Evolutionary conservation across 176 grass and related monocot species (phyloP).

Genomic region (Sorghum bicolor): DNA sequence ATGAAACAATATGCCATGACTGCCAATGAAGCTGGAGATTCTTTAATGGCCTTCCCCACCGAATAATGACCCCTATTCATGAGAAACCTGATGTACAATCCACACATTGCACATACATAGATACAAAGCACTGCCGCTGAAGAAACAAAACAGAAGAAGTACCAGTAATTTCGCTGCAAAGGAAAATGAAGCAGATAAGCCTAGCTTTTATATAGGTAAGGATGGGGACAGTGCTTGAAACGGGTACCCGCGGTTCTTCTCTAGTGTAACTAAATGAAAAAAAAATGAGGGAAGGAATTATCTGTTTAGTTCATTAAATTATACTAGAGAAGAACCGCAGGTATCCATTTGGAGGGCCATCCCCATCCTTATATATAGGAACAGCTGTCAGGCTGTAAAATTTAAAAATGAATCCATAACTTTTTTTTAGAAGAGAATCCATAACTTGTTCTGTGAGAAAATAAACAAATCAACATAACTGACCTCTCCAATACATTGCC

Average conservation of each 20-base stretch:
- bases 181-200: constrained; percentile 6
- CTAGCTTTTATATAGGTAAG: too few relatives aligned
- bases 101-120: constrained; percentile 75
- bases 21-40: constrained; percentile 62
- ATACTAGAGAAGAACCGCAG: too few relatives aligned
- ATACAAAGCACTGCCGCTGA: constrained; percentile 62
- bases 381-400: neutral
- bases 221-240: too few relatives aligned
- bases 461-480: constrained; percentile 16
- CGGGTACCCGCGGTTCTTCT: too few relatives aligned
- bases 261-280: too few relatives aligned
- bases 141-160: constrained; percentile 76
- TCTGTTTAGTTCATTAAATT: too few relatives aligned
- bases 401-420: too few relatives aligned
- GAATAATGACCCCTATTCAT: constrained; percentile 58
- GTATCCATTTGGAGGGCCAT: too few relatives aligned
- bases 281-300: too few relatives aligned
- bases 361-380: too few relatives aligned
- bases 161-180: constrained; percentile 69
- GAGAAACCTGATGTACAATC: constrained; percentile 66
- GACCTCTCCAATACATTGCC: constrained; percentile 95
- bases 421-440: neutral
- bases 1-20: constrained; percentile 84
- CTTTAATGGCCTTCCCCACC: constrained; percentile 57
- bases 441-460: constrained; percentile 1